These are phyloP conservation scores for Thalassiosira mediterranea DNA, from an alignment of 352 stramenopile genomes.

Conservation along the genomic window DNA sequence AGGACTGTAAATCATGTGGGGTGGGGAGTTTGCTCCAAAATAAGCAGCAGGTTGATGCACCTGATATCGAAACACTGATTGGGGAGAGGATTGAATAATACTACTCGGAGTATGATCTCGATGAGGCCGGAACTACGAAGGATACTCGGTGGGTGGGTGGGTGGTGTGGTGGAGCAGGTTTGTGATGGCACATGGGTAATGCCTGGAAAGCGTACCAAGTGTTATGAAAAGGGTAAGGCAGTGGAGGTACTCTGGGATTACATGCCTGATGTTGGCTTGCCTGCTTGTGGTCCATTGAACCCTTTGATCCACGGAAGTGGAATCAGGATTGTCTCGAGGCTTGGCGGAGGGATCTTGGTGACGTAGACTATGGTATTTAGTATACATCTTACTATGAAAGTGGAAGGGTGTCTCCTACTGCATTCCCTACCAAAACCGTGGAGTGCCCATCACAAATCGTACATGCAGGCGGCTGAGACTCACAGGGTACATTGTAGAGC, in stretches of 20 bases:
- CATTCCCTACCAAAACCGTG: no score
- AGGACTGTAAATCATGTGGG: background rate
- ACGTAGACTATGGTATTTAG: background rate
- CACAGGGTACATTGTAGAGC: no score
- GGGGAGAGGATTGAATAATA: background rate
- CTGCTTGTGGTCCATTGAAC: background rate
- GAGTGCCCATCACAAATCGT: no score
- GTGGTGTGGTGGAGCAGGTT: background rate
- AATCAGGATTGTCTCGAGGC: background rate
- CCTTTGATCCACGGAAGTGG: background rate
- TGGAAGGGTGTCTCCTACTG: no score
- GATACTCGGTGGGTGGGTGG: background rate
- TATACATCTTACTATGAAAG: background rate
- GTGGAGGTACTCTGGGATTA: background rate
- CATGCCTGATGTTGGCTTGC: background rate
- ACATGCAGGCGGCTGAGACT: no score
- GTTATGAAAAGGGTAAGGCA: background rate
- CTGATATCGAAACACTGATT: background rate
- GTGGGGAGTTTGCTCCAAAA: background rate
- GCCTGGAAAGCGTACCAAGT: background rate
- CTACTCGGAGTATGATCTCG: background rate
- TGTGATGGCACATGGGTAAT: background rate
- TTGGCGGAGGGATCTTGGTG: background rate
- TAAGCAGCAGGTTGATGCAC: background rate
- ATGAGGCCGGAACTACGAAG: background rate